Evolutionary conservation across 1,284 basidiomycete species (phyloP).

Genomic region (Moniliophthora roreri): DNA sequence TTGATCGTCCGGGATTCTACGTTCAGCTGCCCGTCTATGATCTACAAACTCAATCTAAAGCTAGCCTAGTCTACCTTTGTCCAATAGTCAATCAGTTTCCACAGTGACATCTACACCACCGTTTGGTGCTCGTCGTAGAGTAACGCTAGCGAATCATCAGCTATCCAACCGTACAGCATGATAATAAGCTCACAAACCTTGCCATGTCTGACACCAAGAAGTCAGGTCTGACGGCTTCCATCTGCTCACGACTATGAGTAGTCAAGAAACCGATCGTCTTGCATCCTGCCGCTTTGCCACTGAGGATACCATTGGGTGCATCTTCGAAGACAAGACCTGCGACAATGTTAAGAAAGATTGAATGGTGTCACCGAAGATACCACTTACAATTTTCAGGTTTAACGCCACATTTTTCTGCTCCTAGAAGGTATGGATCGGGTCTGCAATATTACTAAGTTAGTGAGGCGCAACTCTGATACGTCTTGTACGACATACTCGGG

Average conservation of each 20-base stretch:
- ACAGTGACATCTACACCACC: constrained; percentile 1
- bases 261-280: constrained; percentile 81
- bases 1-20: too few species aligned
- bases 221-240: constrained; percentile 55
- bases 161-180: neutral
- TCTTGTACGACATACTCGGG: constrained; percentile 53
- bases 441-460: constrained; percentile 37
- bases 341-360: constrained; percentile 10
- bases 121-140: neutral
- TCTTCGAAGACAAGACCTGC: constrained; percentile 84
- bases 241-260: constrained; percentile 66
- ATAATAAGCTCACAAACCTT: constrained; percentile 37
- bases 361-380: neutral
- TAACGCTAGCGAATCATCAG: neutral
- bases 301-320: constrained; percentile 76
- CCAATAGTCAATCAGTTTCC: neutral
- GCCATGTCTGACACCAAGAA: constrained; percentile 67
- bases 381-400: constrained; percentile 57
- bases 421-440: constrained; percentile 85
- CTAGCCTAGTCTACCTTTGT: neutral
- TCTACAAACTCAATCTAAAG: too few species aligned
- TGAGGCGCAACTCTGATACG: constrained; percentile 12
- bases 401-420: constrained; percentile 62
- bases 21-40: too few species aligned
- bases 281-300: constrained; percentile 77